These are phyloP conservation scores for Handroanthus guayacan DNA, from an alignment of 257 asterid species.

Conservation along the genomic window DNA sequence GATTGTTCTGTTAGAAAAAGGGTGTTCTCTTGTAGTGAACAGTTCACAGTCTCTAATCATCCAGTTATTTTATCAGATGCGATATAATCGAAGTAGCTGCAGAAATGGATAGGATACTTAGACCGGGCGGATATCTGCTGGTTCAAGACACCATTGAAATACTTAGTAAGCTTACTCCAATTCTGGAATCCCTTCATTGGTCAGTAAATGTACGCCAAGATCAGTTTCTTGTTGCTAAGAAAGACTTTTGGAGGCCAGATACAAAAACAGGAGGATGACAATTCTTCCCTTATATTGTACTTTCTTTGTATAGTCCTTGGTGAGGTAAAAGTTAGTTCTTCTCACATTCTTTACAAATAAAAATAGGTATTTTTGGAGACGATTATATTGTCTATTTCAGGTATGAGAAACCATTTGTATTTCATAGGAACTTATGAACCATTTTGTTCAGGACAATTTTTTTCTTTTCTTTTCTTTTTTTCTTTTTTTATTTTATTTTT, in stretches of 20 bases:
- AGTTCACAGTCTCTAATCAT: too few relatives aligned
- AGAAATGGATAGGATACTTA: conserved; percentile 83
- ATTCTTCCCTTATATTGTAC: neutral
- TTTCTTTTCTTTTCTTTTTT: neutral
- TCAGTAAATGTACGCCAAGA: conserved; percentile 64
- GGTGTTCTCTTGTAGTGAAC: too few relatives aligned
- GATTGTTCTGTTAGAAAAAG: too few relatives aligned
- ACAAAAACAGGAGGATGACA: conserved; percentile 38
- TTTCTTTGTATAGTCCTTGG: conserved; percentile 28
- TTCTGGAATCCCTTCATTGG: conserved; percentile 85
- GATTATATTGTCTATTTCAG: conserved; percentile 6
- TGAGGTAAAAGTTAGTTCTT: neutral
- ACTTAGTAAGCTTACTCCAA: conserved; percentile 54
- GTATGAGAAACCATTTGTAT: conserved; percentile 15
- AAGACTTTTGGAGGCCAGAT: conserved; percentile 84
- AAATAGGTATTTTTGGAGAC: conserved; percentile 25
- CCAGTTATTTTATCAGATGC: conserved; percentile 61
- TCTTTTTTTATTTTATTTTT: too few relatives aligned
- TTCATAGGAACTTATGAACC: neutral
- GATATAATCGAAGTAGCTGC: conserved; percentile 72
- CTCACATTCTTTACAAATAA: conserved; percentile 29
- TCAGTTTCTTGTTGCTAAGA: conserved; percentile 85
- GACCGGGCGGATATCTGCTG: conserved; percentile 88
- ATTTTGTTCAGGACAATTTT: neutral
- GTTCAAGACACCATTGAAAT: conserved; percentile 76